Conservation (phyloP, 2,329 filamentous ascomycete species). For the Colletotrichum orbiculare region DNA sequence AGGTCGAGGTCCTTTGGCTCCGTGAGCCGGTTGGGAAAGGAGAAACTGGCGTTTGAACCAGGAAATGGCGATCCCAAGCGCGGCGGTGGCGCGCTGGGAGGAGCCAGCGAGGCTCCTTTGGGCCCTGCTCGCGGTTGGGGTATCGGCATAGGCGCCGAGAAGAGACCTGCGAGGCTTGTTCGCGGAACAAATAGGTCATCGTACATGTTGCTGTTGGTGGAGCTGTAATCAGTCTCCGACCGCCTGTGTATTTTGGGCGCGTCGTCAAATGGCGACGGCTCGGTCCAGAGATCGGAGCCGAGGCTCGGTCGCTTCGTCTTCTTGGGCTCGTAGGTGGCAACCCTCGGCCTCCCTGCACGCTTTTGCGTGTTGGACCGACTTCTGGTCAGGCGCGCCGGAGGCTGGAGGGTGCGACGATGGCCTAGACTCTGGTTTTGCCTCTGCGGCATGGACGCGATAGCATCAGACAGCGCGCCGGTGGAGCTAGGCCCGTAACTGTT, state of each 20-base stretch:
- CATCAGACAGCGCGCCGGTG: slow-evolving; percentile 58
- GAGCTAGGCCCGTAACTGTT: slow-evolving; percentile 73
- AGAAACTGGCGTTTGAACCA: slow-evolving; percentile 61
- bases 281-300: slow-evolving; percentile 64
- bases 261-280: slow-evolving; percentile 49
- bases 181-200: slow-evolving; percentile 55
- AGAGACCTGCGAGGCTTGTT: slow-evolving; percentile 54
- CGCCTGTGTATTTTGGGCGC: slow-evolving; percentile 37
- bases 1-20: slow-evolving; percentile 58
- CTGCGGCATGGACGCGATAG: slow-evolving; percentile 47
- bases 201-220: slow-evolving; percentile 44
- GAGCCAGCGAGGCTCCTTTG: slow-evolving; percentile 22
- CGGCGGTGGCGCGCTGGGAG: slow-evolving; percentile 52
- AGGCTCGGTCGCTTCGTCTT: slow-evolving; percentile 64
- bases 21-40: slow-evolving; percentile 69
- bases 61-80: slow-evolving; percentile 71
- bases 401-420: slow-evolving; percentile 61
- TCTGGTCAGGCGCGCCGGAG: slow-evolving; percentile 61
- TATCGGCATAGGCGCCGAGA: slow-evolving; percentile 40
- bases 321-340: slow-evolving; percentile 58
- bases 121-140: slow-evolving; percentile 17
- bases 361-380: slow-evolving; percentile 67
- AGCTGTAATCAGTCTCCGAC: slow-evolving; percentile 48
- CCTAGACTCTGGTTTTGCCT: slow-evolving; percentile 62
- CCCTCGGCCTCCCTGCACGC: slow-evolving; percentile 57